These are phyloP conservation scores for Phlebiopsis gigantea DNA, from an alignment of 768 basidiomycete species.

Conservation along the genomic window DNA sequence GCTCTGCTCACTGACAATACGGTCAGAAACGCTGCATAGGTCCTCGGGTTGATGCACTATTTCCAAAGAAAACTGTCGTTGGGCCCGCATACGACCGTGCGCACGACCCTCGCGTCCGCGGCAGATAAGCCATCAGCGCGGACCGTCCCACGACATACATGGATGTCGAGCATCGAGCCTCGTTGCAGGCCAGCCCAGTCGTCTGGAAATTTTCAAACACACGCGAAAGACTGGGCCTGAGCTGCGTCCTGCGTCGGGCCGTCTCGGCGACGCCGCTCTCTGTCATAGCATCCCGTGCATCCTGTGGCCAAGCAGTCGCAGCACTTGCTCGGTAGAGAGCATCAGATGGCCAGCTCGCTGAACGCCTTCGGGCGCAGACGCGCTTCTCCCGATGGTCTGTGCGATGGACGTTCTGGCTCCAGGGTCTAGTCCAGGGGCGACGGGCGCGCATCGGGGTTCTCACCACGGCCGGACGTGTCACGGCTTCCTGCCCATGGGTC, in stretches of 20 bases:
- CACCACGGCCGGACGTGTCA: background rate
- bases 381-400: background rate
- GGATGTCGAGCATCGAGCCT: background rate
- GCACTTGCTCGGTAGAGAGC: too few relatives aligned
- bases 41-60: background rate
- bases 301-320: too few relatives aligned
- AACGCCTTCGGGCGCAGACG: background rate
- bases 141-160: background rate
- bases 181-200: background rate
- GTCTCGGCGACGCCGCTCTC: background rate
- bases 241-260: background rate
- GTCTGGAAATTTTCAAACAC: background rate
- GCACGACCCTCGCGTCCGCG: background rate
- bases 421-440: constrained; percentile 12
- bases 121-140: background rate
- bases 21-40: background rate
- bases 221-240: background rate
- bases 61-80: background rate
- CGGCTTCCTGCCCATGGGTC: background rate
- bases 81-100: too few relatives aligned
- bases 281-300: background rate
- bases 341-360: too few relatives aligned
- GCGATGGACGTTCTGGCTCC: constrained; percentile 6
- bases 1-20: background rate
- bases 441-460: background rate